Base-by-base conservation (phyloP, 164 flowering plant species). In the Pachysandra terminalis region DNA sequence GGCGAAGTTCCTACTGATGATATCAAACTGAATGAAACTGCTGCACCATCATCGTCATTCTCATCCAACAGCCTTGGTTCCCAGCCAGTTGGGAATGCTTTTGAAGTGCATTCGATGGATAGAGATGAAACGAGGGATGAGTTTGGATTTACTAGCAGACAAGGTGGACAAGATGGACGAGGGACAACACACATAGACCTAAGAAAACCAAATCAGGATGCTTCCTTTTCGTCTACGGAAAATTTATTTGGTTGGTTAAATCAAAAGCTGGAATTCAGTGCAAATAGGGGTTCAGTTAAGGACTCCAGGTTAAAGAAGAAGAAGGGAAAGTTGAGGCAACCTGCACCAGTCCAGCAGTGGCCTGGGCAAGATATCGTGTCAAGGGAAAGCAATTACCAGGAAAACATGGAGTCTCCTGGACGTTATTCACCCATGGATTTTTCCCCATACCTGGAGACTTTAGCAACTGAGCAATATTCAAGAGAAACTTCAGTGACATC, bases 361-460 rank as follows among this genome's bases (percentile, higher is more conserved):
- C 70, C 67, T 67, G 82, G 70, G 45, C 77, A 73, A 21, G 77
- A 80, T 55, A 74, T 70, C 71, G 66, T 72, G 53, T 59, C 79
- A 12, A 79, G 48, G 67, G 86, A 71, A 67, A 75, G 58, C 45
- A 71, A 61, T 72, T 75, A 74, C 32, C 78, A 70, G 52, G 84
- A 75, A 55, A 78, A 71, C 64, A 35, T 71, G 3, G 87, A 84
- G 64, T 81, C 85, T 55, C 77, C 84, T 57, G 86, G 76, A 22
- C 73, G 83, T 58, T 86, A 82, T 82, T 87, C 97, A 8, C 98
- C 98, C 15, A 91, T 95, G 96, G 97, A 92, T 58, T 70, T 85
- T 57, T 87, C 98, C 64, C 97, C 97, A 23, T 88, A 83, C 78
- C 82, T 72, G 68, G 96, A 89, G 79, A 77, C 74, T 59, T 24